These are phyloP conservation scores for Bromus sterilis DNA, from an alignment of 176 grass and related monocot genomes.

Conservation along the genomic window DNA sequence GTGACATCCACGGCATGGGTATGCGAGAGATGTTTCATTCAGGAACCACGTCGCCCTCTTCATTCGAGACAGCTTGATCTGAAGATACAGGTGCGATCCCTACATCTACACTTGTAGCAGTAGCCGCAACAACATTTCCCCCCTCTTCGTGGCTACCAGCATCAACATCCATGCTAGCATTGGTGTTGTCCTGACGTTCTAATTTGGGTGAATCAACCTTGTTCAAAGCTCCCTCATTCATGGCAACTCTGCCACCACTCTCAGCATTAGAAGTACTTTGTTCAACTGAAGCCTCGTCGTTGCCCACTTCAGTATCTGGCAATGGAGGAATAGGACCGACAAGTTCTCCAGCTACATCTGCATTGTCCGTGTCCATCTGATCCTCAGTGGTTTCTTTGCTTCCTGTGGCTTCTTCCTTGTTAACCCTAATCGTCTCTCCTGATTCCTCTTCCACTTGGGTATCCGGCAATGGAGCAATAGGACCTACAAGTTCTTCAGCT, in stretches of 20 bases:
- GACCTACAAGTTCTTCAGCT: conserved; percentile 9
- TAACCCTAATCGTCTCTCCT: neutral
- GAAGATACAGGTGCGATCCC: neutral
- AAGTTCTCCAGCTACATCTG: neutral
- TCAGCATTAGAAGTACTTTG: neutral
- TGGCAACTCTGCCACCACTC: neutral
- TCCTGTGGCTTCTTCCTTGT: conserved; percentile 13
- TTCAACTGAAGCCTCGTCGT: neutral
- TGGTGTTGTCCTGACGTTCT: neutral
- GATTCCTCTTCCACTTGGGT: neutral
- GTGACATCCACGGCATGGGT: neutral
- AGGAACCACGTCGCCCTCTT: neutral
- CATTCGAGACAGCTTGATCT: neutral
- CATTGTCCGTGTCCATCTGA: conserved; percentile 22
- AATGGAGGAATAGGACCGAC: conserved; percentile 25
- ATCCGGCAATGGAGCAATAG: conserved; percentile 11
- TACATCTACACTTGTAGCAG: neutral
- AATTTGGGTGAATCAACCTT: neutral
- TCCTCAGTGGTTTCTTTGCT: neutral
- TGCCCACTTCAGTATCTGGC: neutral
- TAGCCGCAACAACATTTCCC: neutral
- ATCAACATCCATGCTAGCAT: neutral
- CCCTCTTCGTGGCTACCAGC: neutral
- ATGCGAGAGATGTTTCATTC: neutral
- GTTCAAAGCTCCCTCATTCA: neutral